Base-by-base conservation (phyloP, 2,329 filamentous ascomycete genomes). In the Neocucurbitaria cava region DNA sequence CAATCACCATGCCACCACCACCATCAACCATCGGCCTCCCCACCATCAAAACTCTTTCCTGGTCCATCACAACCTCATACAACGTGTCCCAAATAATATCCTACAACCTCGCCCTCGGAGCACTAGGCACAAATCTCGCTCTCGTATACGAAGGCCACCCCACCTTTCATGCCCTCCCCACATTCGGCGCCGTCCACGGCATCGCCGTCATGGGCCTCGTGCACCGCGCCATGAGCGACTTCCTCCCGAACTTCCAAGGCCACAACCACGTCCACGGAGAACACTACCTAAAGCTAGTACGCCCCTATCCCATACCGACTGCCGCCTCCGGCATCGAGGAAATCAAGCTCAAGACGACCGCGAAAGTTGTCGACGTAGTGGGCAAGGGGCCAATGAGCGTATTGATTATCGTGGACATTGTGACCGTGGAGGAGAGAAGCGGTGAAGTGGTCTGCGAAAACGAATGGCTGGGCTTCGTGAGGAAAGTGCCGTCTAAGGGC, bases 91-190 rank as follows among this genome's bases (percentile, higher is more conserved):
- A 53, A 11, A 58, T 61, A 18, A 60, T 58, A 50, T 54, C 57
- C 23, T 60, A 60, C 54, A 60, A 60, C 40, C 49, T 60, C 39
- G 57, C 57, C 13, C 44, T 60, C 11, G 54, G 57, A 18, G 51
- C 50, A 18, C 47, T 50, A 4, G 58, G 58, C 36, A 36, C 18
- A 9, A 31, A 44, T 21, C 49, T 59, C n/a, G n/a, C 48, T 13
- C 38, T 59, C 9, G 48, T 55, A 35, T 56, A 44, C 40, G 56
- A 59, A 53, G 28, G 31, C 26, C 45, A 55, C n/a, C 56, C 49
- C 1, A 43, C 43, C 24, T 59, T 59, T 21, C 52, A 56, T 30
- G 52, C 56, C 15, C 47, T 59, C 17, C 56, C 56, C 21, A 59
- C 56, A 7, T 59, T 52, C 26, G 58, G 54, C 33, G 41, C 49